These are phyloP conservation scores for Zymoseptoria crescenta DNA, from an alignment of 2,329 filamentous ascomycete species.

Conservation along the genomic window DNA sequence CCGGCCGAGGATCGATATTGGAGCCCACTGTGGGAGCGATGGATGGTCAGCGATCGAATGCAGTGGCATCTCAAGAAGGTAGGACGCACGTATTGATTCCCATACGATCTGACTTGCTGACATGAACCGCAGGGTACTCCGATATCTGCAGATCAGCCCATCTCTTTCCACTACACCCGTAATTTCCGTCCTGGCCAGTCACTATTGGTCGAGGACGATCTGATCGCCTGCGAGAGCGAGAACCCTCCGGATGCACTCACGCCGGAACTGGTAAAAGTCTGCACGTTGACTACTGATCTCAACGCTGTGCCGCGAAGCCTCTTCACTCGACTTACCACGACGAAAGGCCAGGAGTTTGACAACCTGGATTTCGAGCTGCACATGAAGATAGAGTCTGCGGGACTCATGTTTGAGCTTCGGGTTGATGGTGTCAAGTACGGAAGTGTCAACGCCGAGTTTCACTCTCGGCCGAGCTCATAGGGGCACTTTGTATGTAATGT, in stretches of 20 bases:
- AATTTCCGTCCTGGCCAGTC: constrained; percentile 76
- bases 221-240: constrained; percentile 68
- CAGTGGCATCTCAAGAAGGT: constrained; percentile 79
- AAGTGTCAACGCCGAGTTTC: constrained; percentile 67
- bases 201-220: constrained; percentile 68
- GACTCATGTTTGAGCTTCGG: constrained; percentile 68
- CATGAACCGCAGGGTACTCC: constrained; percentile 51
- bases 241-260: constrained; percentile 48
- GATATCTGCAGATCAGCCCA: constrained; percentile 63
- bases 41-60: constrained; percentile 79
- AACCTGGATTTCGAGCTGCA: constrained; percentile 75
- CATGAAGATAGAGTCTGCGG: constrained; percentile 74
- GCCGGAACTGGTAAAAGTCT: constrained; percentile 59
- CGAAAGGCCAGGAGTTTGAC: constrained; percentile 71
- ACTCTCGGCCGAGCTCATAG: not conserved
- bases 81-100: constrained; percentile 19
- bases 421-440: constrained; percentile 73
- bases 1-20: constrained; percentile 67
- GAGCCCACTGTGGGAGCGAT: constrained; percentile 71
- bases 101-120: constrained; percentile 1
- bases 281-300: constrained; percentile 69
- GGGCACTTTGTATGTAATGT: not conserved
- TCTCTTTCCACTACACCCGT: constrained; percentile 77
- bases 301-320: constrained; percentile 64
- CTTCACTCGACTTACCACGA: constrained; percentile 70